Evolutionary conservation across 2,329 filamentous ascomycete species (phyloP).

Genomic region (Xylaria sp.): DNA sequence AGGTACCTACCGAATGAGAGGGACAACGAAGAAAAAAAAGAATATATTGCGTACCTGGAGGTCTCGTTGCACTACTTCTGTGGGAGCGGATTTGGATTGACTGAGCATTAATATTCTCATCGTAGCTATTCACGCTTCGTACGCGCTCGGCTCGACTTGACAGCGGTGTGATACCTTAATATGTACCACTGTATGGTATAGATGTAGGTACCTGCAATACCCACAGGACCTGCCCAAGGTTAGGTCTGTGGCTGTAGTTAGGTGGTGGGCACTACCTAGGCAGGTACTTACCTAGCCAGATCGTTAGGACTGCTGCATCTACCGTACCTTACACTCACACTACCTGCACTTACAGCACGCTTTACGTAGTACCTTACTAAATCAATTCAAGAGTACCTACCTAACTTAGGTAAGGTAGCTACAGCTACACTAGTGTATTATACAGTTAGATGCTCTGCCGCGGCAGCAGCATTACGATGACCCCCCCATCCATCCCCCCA

Average conservation of each 20-base stretch:
- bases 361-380: too few relatives aligned
- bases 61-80: too few relatives aligned
- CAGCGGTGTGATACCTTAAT: background rate
- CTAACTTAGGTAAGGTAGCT: background rate
- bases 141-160: background rate
- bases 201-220: too few relatives aligned
- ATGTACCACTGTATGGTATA: background rate
- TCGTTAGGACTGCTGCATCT: background rate
- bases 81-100: too few relatives aligned
- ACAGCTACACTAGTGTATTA: background rate
- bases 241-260: background rate
- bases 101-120: too few relatives aligned
- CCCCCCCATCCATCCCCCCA: conserved; percentile 38
- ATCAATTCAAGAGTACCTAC: background rate
- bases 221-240: background rate
- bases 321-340: too few relatives aligned
- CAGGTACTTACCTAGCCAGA: background rate
- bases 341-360: too few relatives aligned
- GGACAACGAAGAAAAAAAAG: too few relatives aligned
- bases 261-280: background rate
- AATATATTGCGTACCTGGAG: too few relatives aligned
- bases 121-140: background rate
- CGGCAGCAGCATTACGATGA: conserved; percentile 3
- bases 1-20: too few relatives aligned
- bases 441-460: background rate